phyloP scores from a whole-genome alignment of 345 rosid species.

The Ceriops tagal region DNA sequence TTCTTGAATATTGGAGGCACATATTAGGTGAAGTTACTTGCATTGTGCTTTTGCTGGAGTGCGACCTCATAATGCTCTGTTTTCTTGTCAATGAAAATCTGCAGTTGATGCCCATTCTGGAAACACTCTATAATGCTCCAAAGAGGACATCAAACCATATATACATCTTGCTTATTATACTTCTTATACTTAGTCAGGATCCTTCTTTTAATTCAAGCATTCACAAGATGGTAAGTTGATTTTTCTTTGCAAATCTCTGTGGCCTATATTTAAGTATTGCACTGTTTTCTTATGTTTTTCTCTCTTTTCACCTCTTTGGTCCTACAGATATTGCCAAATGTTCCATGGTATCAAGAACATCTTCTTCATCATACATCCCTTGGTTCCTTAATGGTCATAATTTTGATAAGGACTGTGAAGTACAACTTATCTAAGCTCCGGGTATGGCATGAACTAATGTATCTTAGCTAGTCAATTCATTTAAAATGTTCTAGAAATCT shows the following conservation, averaged over 20 bases:
- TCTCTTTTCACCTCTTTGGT: background rate
- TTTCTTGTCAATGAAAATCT: constrained; percentile 19
- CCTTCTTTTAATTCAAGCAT: constrained; percentile 89
- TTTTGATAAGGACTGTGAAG: constrained; percentile 93
- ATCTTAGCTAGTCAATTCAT: constrained; percentile 4
- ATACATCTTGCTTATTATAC: constrained; percentile 90
- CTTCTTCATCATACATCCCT: constrained; percentile 93
- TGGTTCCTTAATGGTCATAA: constrained; percentile 87
- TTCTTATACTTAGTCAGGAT: constrained; percentile 97
- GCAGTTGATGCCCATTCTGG: constrained; percentile 97
- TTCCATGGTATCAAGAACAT: constrained; percentile 97
- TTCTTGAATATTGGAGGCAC: background rate
- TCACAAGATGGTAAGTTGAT: constrained; percentile 74
- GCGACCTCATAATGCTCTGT: constrained; percentile 12
- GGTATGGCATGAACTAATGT: constrained; percentile 51
- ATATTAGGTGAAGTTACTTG: background rate
- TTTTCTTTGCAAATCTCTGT: constrained; percentile 1
- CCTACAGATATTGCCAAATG: constrained; percentile 66
- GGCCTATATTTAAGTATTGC: constrained; percentile 5
- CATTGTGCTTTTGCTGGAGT: constrained; percentile 1
- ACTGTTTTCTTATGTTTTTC: constrained; percentile 15
- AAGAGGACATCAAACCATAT: constrained; percentile 91
- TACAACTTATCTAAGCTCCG: constrained; percentile 91
- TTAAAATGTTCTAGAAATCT: background rate
- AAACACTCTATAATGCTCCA: constrained; percentile 77